These are phyloP conservation scores for Acanthamoeba castellanii DNA, from an alignment of 208 protist genomes.

Conservation along the genomic window DNA sequence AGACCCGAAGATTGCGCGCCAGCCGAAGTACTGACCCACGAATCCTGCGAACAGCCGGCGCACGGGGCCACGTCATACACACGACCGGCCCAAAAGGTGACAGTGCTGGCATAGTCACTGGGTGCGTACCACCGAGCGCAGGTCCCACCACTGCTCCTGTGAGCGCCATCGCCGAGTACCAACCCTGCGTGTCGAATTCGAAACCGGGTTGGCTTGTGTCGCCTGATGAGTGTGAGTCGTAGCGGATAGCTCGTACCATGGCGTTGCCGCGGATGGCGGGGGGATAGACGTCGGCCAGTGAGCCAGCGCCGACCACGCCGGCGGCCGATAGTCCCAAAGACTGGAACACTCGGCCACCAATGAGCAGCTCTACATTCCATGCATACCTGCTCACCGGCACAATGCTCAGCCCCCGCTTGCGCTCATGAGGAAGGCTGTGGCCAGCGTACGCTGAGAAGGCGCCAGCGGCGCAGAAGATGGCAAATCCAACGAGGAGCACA, in stretches of 20 bases:
- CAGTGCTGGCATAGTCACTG: not conserved
- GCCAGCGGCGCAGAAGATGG: not conserved
- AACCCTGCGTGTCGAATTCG: not conserved
- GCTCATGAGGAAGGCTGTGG: too few species aligned
- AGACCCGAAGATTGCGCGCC: slow-evolving; percentile 13
- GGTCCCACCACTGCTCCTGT: not conserved
- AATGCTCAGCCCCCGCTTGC: too few species aligned
- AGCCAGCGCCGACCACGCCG: not conserved
- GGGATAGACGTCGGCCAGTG: not conserved
- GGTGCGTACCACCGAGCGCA: not conserved
- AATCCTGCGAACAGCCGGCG: not conserved
- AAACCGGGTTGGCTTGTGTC: too few species aligned
- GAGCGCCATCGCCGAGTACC: not conserved
- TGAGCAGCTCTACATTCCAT: not conserved
- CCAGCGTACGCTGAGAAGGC: not conserved
- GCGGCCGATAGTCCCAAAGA: not conserved
- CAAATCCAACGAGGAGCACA: not conserved
- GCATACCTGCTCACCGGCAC: not conserved
- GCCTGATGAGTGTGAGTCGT: too few species aligned
- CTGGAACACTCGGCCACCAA: not conserved
- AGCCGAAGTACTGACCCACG: slow-evolving; percentile 16
- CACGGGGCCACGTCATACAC: not conserved
- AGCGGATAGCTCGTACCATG: not conserved
- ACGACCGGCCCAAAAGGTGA: too few species aligned
- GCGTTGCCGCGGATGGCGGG: slow-evolving; percentile 13